Evolutionary conservation across 208 protist genomes (phyloP).

Genomic region (Leishmania major): DNA sequence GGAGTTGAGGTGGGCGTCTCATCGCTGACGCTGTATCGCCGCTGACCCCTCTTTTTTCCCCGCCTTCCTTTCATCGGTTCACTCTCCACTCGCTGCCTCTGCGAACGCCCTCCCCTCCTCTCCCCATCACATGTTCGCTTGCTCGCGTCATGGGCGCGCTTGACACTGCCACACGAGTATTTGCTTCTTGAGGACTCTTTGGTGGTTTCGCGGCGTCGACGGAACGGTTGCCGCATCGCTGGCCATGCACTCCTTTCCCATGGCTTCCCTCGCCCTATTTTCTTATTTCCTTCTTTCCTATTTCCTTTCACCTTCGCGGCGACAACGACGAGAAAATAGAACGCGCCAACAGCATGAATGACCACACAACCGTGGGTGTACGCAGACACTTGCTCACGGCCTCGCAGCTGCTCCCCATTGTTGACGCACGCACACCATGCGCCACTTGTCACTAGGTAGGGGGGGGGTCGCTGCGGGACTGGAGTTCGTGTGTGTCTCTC

Average conservation of each 20-base stretch:
- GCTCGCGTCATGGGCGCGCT: background rate
- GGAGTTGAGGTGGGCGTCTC: background rate
- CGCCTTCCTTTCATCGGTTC: background rate
- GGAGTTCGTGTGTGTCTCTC: background rate
- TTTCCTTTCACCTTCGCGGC: background rate
- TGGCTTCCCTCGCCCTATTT: background rate
- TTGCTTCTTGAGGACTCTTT: background rate
- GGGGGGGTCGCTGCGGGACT: background rate
- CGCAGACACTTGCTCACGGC: background rate
- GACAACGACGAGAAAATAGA: background rate
- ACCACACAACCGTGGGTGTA: background rate
- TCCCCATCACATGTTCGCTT: slow-evolving; percentile 8
- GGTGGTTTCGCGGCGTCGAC: background rate
- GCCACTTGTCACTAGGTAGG: background rate
- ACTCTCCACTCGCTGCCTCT: background rate
- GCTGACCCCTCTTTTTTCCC: background rate
- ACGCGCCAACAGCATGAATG: background rate
- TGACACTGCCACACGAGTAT: background rate
- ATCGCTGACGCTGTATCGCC: background rate
- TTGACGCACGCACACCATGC: background rate
- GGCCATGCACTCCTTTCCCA: background rate
- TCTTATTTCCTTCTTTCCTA: background rate
- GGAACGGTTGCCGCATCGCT: background rate
- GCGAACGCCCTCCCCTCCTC: background rate
- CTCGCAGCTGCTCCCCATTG: background rate